phyloP scores from a whole-genome alignment of 2,329 filamentous ascomycete species.

The Polytolypa hystricis region DNA sequence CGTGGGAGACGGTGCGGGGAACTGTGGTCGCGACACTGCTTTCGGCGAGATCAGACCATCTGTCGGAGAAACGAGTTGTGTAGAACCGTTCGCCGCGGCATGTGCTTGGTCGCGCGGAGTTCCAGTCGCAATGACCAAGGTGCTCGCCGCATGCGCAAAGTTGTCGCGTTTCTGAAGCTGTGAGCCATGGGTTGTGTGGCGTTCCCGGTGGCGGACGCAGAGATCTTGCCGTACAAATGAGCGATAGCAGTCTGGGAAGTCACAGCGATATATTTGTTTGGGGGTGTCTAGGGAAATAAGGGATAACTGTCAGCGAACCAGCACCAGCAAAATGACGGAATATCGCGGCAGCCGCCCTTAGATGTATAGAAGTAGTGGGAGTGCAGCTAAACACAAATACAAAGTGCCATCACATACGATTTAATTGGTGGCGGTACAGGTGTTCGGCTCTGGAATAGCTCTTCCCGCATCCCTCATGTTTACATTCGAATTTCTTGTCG shows the following conservation, averaged over 20 bases:
- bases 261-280: slow-evolving; percentile 89
- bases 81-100: slow-evolving; percentile 16
- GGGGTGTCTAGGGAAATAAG: slow-evolving; percentile 56
- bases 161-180: slow-evolving; percentile 40
- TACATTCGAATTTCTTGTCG: slow-evolving; percentile 60
- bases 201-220: slow-evolving; percentile 72
- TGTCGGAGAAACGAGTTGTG: slow-evolving; percentile 17
- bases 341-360: neutral
- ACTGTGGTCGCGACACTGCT: slow-evolving; percentile 3
- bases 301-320: too few species aligned
- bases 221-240: slow-evolving; percentile 90
- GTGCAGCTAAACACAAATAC: neutral
- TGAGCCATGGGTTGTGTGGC: slow-evolving; percentile 57
- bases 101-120: slow-evolving; percentile 3
- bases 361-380: neutral
- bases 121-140: slow-evolving; percentile 8
- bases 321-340: too few species aligned
- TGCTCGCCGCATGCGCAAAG: slow-evolving; percentile 26
- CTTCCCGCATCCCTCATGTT: slow-evolving; percentile 79
- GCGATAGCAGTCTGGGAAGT: slow-evolving; percentile 80
- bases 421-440: slow-evolving; percentile 90
- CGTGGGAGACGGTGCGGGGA: slow-evolving; percentile 7
- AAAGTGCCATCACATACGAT: slow-evolving; percentile 50
- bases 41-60: slow-evolving; percentile 8
- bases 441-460: slow-evolving; percentile 95